phyloP scores from a whole-genome alignment of 1,139 yeast species.

The Nakaseomyces glabratus region DNA sequence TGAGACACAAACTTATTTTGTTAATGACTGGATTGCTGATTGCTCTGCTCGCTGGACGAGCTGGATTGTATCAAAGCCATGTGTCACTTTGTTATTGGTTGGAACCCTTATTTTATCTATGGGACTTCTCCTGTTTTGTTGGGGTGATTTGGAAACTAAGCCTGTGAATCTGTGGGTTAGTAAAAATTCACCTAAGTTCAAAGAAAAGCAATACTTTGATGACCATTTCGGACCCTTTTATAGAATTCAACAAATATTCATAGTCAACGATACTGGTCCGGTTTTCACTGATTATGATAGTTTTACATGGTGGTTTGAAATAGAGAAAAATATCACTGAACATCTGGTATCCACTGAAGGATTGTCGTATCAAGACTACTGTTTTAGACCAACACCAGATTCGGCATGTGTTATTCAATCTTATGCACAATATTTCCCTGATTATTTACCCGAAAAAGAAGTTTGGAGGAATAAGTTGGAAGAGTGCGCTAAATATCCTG shows the following conservation, averaged over 20 bases:
- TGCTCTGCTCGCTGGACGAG: constrained; percentile 42
- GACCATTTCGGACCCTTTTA: constrained; percentile 84
- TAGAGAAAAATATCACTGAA: constrained; percentile 47
- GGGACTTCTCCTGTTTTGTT: constrained; percentile 44
- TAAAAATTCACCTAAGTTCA: constrained; percentile 60
- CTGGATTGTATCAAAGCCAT: constrained; percentile 51
- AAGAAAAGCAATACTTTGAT: constrained; percentile 65
- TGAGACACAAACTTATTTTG: constrained; percentile 12
- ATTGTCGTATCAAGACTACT: constrained; percentile 51
- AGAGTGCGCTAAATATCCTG: constrained; percentile 70
- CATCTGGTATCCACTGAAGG: constrained; percentile 20
- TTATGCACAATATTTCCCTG: constrained; percentile 78
- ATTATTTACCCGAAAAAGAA: constrained; percentile 46
- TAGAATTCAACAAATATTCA: constrained; percentile 74
- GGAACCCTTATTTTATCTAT: constrained; percentile 36
- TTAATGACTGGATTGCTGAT: constrained; percentile 16
- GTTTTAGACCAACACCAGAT: constrained; percentile 74
- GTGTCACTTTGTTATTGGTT: constrained; percentile 35
- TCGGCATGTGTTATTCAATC: constrained; percentile 78
- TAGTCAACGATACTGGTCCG: constrained; percentile 60
- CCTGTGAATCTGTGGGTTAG: constrained; percentile 90
- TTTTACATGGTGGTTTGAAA: constrained; percentile 79
- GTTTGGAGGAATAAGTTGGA: constrained; percentile 49
- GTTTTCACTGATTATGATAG: constrained; percentile 53
- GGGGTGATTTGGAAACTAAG: constrained; percentile 57